A percentile compares a stretch with the other conserved stretches of the same genome.
Evolutionary conservation across 2,329 filamentous ascomycete genomes (phyloP).

Genomic region (Exophiala aquamarina): DNA sequence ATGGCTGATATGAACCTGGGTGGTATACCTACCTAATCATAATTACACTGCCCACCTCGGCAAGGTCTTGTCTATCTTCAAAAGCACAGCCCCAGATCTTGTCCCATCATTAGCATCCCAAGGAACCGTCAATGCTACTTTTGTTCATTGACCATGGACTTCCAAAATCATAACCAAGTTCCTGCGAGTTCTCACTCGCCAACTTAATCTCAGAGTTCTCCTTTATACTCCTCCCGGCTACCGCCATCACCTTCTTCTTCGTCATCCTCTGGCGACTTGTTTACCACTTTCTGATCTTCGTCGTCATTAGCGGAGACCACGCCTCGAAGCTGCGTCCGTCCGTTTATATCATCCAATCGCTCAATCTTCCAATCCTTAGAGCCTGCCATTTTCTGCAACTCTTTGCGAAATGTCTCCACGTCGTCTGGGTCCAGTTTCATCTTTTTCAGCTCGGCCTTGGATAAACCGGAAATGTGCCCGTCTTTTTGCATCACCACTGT

Average conservation of each 20-base stretch:
- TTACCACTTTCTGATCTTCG: constrained; percentile 33
- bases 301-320: constrained; percentile 63
- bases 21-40: too few relatives aligned
- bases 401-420: constrained; percentile 67
- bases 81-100: too few relatives aligned
- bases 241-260: constrained; percentile 30
- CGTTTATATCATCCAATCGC: constrained; percentile 66
- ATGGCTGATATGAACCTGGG: too few relatives aligned
- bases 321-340: constrained; percentile 66
- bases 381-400: constrained; percentile 68
- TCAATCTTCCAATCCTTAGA: constrained; percentile 78
- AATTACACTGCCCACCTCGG: too few relatives aligned
- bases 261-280: constrained; percentile 30
- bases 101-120: too few relatives aligned
- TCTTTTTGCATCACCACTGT: constrained; percentile 58
- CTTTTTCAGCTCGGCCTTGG: constrained; percentile 66
- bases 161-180: too few relatives aligned
- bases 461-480: constrained; percentile 61
- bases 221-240: constrained; percentile 42
- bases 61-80: too few relatives aligned
- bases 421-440: constrained; percentile 66
- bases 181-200: too few relatives aligned
- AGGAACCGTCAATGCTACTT: too few relatives aligned
- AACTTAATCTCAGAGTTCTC: constrained; percentile 33
- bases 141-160: too few relatives aligned